A percentile compares a stretch with the other conserved stretches of the same genome.
Conservation (phyloP, 1,284 basidiomycete species). For the Leccinum pachyderme region DNA sequence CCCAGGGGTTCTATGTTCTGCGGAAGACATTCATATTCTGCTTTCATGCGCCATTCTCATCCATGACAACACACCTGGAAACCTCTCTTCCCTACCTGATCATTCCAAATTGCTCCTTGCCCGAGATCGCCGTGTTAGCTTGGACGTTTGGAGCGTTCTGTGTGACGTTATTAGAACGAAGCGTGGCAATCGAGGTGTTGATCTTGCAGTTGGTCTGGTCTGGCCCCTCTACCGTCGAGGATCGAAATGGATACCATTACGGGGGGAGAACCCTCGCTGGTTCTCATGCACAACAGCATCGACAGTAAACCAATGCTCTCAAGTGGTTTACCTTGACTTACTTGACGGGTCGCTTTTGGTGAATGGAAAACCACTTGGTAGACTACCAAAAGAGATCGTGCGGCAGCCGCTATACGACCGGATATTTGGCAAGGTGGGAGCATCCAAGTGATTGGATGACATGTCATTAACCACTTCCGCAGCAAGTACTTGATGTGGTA, state of each 20-base stretch:
- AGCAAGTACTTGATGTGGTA: conserved; percentile 39
- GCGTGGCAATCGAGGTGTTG: conserved; percentile 23
- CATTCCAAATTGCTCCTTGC: conserved; percentile 21
- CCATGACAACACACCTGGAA: conserved; percentile 30
- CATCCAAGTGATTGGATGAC: background rate
- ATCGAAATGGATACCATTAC: conserved; percentile 32
- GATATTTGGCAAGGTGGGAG: conserved; percentile 32
- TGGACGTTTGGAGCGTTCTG: conserved; percentile 2
- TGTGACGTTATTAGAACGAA: conserved; percentile 8
- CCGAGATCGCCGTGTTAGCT: conserved; percentile 32
- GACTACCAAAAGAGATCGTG: conserved; percentile 36
- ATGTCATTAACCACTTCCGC: background rate
- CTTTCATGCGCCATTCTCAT: conserved; percentile 38
- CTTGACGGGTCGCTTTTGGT: conserved; percentile 43
- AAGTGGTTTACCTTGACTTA: conserved; percentile 39
- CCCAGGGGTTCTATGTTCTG: conserved; percentile 18
- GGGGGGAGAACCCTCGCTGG: conserved; percentile 38
- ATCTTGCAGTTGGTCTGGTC: conserved; percentile 34
- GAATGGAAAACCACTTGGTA: conserved; percentile 39
- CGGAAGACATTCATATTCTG: conserved; percentile 30
- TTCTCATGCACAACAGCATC: conserved; percentile 25
- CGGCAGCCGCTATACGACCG: conserved; percentile 33
- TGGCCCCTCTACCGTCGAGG: conserved; percentile 38
- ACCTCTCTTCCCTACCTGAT: conserved; percentile 4
- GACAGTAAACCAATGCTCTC: conserved; percentile 4